Conservation (phyloP, 768 basidiomycete genomes). For the Boletus reticuloceps region DNA sequence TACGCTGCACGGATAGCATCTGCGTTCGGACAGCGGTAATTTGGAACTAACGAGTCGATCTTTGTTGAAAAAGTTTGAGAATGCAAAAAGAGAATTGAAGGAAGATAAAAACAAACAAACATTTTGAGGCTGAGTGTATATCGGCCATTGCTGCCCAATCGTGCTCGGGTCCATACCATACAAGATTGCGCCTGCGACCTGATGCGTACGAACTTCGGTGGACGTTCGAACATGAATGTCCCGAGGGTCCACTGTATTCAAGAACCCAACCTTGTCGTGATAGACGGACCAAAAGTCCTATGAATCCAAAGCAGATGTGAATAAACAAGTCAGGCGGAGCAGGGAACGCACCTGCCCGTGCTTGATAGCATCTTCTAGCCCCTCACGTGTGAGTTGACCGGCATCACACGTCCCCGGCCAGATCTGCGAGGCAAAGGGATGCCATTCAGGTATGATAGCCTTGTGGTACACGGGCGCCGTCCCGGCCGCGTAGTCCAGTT, state of each 20-base stretch:
- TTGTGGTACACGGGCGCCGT: conserved; percentile 39
- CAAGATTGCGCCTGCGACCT: conserved; percentile 45
- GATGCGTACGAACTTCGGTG: conserved; percentile 45
- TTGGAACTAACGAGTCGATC: conserved; percentile 49
- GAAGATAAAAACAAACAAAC: conserved; percentile 24
- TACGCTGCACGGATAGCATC: conserved; percentile 37
- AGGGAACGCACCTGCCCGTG: conserved; percentile 37
- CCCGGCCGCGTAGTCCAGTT: conserved; percentile 39
- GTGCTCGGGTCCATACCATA: conserved; percentile 43
- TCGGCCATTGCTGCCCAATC: conserved; percentile 33
- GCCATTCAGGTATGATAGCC: conserved; percentile 37
- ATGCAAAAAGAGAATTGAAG: neutral
- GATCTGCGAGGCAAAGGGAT: conserved; percentile 42
- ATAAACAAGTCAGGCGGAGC: neutral
- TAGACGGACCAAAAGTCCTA: conserved; percentile 51
- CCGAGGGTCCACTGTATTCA: conserved; percentile 31
- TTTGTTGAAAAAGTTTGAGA: conserved; percentile 6
- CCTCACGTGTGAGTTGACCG: conserved; percentile 46
- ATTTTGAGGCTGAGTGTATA: conserved; percentile 41
- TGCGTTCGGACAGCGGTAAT: conserved; percentile 43
- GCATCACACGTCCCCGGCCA: conserved; percentile 50
- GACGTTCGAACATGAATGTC: conserved; percentile 46
- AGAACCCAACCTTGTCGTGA: conserved; percentile 34
- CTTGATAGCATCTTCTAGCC: conserved; percentile 39
- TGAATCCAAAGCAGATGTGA: neutral